phyloP scores from a whole-genome alignment of 768 basidiomycete genomes.

The Tubosaeta brunneosetosa region DNA sequence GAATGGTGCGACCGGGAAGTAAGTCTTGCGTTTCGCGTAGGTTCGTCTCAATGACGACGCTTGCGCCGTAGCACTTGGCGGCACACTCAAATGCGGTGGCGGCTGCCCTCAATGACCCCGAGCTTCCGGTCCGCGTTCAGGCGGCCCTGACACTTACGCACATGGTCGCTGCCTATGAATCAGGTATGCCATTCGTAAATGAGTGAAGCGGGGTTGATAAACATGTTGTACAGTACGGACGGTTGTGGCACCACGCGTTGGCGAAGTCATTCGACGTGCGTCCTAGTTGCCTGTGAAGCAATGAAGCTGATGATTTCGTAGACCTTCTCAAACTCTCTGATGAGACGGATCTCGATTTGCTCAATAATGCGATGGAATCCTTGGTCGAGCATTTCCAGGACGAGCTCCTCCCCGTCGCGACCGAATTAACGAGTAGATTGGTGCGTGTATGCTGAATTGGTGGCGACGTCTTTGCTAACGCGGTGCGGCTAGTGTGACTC shows the following conservation, averaged over 20 bases:
- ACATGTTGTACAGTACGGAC: constrained; percentile 47
- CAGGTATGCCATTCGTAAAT: constrained; percentile 40
- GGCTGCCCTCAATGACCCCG: constrained; percentile 66
- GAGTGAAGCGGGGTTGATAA: not conserved
- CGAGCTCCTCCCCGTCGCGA: constrained; percentile 80
- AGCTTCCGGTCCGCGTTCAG: constrained; percentile 81
- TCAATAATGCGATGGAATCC: constrained; percentile 78
- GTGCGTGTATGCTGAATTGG: constrained; percentile 38
- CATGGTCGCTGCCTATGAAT: constrained; percentile 59
- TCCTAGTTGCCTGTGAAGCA: not conserved
- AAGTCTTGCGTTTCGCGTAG: constrained; percentile 4
- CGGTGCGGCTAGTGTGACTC: constrained; percentile 59
- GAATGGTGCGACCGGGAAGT: constrained; percentile 64
- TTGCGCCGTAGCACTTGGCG: constrained; percentile 48
- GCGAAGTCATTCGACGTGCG: constrained; percentile 81
- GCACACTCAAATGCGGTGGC: constrained; percentile 63
- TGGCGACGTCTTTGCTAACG: not conserved
- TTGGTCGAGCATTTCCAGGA: constrained; percentile 84
- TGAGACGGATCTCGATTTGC: constrained; percentile 83
- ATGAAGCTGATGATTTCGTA: constrained; percentile 24
- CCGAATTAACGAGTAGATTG: constrained; percentile 71
- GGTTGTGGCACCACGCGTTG: constrained; percentile 71
- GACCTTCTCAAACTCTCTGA: constrained; percentile 88
- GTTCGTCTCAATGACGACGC: not conserved
- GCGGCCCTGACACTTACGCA: constrained; percentile 78